A percentile compares a stretch with the other conserved stretches of the same genome.
Conservation (phyloP, 495 filamentous ascomycete genomes). For the Cenococcum geophilum region DNA sequence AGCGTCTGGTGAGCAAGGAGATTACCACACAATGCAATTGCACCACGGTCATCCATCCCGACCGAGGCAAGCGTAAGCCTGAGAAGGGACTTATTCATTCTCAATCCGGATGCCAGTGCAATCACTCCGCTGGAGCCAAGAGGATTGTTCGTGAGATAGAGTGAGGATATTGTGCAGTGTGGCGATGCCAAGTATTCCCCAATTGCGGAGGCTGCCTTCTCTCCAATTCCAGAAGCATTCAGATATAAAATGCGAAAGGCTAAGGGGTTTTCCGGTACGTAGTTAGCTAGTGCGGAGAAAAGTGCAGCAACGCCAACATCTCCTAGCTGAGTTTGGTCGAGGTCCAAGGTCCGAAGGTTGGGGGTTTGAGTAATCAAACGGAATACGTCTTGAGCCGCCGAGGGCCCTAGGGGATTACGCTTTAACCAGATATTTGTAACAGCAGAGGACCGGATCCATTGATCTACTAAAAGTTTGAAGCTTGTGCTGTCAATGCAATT, state of each 20-base stretch:
- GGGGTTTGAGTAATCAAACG: conserved; percentile 31
- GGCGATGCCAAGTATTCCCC: conserved; percentile 32
- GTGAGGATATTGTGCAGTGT: conserved; percentile 30
- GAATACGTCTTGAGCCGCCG: conserved; percentile 29
- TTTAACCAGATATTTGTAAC: conserved; percentile 46
- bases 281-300: conserved; percentile 30
- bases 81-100: conserved; percentile 27
- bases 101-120: conserved; percentile 31
- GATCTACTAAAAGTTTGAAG: conserved; percentile 35
- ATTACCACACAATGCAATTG: conserved; percentile 28
- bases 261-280: conserved; percentile 14
- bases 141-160: conserved; percentile 39
- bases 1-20: conserved; percentile 26
- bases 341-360: conserved; percentile 40
- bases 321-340: conserved; percentile 42
- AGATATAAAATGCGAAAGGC: conserved; percentile 40
- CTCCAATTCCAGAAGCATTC: conserved; percentile 38
- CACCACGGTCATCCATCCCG: conserved; percentile 29
- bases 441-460: conserved; percentile 31
- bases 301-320: conserved; percentile 36
- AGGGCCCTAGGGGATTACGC: conserved; percentile 41
- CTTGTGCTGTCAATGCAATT: conserved; percentile 36
- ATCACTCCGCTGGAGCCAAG: conserved; percentile 30
- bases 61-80: conserved; percentile 35
- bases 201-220: conserved; percentile 30